These are phyloP conservation scores for Aspergillus amoenus DNA, from an alignment of 2,329 filamentous ascomycete species.

Conservation along the genomic window DNA sequence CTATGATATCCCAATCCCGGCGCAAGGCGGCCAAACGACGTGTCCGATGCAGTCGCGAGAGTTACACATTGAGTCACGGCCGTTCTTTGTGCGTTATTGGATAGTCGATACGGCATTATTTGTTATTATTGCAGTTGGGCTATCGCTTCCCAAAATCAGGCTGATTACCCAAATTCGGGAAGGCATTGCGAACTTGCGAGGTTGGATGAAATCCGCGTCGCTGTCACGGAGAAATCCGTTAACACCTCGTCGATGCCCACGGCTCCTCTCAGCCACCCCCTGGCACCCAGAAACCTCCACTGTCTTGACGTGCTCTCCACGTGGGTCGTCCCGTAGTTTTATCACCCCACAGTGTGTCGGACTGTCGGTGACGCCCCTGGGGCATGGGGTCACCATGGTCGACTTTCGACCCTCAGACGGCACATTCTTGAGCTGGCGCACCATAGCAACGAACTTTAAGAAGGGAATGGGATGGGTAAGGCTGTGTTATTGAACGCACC, in stretches of 20 bases:
- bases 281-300: not conserved
- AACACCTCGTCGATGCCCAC: not conserved
- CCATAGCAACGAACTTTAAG: slow-evolving; percentile 1
- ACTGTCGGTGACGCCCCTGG: not conserved
- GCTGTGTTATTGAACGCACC: not conserved
- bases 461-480: slow-evolving; percentile 2
- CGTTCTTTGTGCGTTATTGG: not conserved
- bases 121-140: slow-evolving; percentile 2
- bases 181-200: too few relatives aligned
- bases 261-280: not conserved
- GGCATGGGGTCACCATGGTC: not conserved
- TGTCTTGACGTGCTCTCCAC: not conserved
- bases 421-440: not conserved
- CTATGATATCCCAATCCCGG: too few relatives aligned
- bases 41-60: not conserved
- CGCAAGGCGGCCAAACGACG: slow-evolving; percentile 3
- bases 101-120: not conserved
- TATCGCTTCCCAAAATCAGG: not conserved
- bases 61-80: slow-evolving; percentile 1
- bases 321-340: slow-evolving; percentile 2
- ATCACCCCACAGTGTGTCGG: not conserved
- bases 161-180: not conserved
- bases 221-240: not conserved
- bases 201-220: too few relatives aligned
- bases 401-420: not conserved